Percentiles rank a stretch among this genome's conserved stretches.
phyloP scores from a whole-genome alignment of 2,329 filamentous ascomycete genomes.

The Pseudopyricularia javanii region DNA sequence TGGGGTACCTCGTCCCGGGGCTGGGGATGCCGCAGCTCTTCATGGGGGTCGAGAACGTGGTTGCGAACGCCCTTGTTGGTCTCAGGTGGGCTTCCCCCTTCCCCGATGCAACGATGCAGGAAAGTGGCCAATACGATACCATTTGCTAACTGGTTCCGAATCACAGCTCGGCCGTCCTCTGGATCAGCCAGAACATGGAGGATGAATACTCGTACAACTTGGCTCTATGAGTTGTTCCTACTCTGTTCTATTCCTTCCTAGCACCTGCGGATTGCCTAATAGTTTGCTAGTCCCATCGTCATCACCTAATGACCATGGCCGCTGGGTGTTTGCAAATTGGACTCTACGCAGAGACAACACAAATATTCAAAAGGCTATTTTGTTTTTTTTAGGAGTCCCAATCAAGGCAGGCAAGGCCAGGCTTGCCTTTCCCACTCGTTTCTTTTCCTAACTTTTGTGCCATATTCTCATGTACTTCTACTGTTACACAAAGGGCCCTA shows the following conservation, averaged over 20 bases:
- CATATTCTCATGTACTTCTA: too few relatives aligned
- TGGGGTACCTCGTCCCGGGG: slow-evolving; percentile 48
- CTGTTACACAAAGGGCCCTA: too few relatives aligned
- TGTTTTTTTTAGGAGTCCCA: too few relatives aligned
- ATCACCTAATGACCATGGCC: neutral
- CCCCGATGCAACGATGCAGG: neutral
- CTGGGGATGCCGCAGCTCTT: slow-evolving; percentile 47
- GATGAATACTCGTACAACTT: slow-evolving; percentile 60
- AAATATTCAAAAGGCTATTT: too few relatives aligned
- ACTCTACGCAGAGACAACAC: neutral
- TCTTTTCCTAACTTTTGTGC: too few relatives aligned
- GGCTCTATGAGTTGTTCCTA: slow-evolving; percentile 30
- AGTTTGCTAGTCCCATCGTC: slow-evolving; percentile 2
- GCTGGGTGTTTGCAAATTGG: neutral
- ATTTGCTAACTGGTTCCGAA: neutral
- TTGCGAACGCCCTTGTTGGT: slow-evolving; percentile 51
- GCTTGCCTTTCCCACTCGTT: too few relatives aligned
- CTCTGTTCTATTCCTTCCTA: neutral
- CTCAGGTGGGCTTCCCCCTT: slow-evolving; percentile 31
- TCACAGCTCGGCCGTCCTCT: slow-evolving; percentile 47
- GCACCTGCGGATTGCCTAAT: neutral
- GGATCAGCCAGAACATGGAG: slow-evolving; percentile 62
- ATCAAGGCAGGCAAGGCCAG: too few relatives aligned
- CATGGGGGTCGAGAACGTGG: slow-evolving; percentile 56
- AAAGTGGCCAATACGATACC: too few relatives aligned